Conservation (phyloP, 148 eudicot genomes). For the Suaeda aralocaspica region DNA sequence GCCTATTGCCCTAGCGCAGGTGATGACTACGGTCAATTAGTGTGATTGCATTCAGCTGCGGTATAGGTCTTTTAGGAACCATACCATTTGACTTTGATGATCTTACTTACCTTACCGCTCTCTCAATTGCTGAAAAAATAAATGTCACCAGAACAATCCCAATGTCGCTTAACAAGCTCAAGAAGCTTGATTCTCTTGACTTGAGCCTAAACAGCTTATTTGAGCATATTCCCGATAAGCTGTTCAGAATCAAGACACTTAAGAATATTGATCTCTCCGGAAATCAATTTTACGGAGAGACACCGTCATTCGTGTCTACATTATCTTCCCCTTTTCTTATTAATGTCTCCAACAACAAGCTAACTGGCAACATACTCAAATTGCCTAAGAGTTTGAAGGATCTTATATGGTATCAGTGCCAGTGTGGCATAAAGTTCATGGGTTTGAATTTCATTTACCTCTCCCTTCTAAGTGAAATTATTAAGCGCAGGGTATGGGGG, state of each 20-base stretch:
- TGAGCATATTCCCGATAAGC: conserved; percentile 37
- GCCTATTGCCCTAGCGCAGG: background rate
- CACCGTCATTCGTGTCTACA: conserved; percentile 40
- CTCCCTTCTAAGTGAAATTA: no score
- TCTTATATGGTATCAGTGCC: no score
- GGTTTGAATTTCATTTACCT: no score
- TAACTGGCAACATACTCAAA: conserved; percentile 42
- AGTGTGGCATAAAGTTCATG: no score
- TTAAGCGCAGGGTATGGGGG: no score
- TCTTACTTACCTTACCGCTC: conserved; percentile 38
- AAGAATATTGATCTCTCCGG: conserved; percentile 39
- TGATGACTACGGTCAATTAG: conserved; percentile 19
- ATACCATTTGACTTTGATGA: conserved; percentile 22
- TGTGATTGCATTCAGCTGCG: conserved; percentile 16
- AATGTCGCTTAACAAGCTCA: conserved; percentile 31
- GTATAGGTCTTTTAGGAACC: conserved; percentile 17
- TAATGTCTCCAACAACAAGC: conserved; percentile 42
- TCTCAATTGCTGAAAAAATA: conserved; percentile 40
- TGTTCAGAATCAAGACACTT: conserved; percentile 36
- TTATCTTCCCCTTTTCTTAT: conserved; percentile 26
- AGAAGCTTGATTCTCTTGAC: conserved; percentile 31
- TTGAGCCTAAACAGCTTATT: conserved; percentile 37
- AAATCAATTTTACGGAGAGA: conserved; percentile 35
- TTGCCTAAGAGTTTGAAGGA: conserved; percentile 17
- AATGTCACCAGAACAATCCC: conserved; percentile 51